Evolutionary conservation across 1,139 yeast species (phyloP).

Genomic region (Suhomyces taliae): DNA sequence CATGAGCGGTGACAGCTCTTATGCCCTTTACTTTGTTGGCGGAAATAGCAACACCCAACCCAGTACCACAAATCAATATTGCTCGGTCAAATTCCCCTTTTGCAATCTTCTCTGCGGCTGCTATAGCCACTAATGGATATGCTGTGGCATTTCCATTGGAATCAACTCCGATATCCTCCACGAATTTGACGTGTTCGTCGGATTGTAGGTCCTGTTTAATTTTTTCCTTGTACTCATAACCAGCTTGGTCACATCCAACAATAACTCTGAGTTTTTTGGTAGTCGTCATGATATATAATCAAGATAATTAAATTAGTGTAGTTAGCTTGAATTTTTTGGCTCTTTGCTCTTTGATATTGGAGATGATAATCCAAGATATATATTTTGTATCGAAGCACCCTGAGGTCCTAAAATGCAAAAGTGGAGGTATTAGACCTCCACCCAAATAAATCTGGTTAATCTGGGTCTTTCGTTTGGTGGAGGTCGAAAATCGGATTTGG

Average conservation of each 20-base stretch:
- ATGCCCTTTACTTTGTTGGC: constrained; percentile 1
- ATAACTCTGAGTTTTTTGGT: background rate
- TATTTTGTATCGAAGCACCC: no score
- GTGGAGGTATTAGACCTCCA: background rate
- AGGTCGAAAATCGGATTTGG: no score
- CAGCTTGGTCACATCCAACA: background rate
- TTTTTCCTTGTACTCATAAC: background rate
- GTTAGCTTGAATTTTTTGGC: background rate
- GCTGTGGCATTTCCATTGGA: background rate
- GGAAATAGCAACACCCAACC: background rate
- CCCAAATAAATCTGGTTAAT: no score
- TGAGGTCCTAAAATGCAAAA: no score
- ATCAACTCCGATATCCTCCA: background rate
- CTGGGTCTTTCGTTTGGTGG: no score
- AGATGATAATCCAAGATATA: background rate
- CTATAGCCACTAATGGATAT: background rate
- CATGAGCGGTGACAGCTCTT: constrained; percentile 1
- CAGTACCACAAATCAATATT: background rate
- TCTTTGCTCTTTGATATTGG: background rate
- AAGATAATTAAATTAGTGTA: no score
- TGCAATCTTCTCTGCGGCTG: constrained; percentile 1
- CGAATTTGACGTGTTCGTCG: background rate
- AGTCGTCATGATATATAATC: background rate
- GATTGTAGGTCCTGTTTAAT: background rate
- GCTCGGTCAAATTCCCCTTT: background rate